These are phyloP conservation scores for Dioscorea alata DNA, from an alignment of 106 monocot species.

Conservation along the genomic window DNA sequence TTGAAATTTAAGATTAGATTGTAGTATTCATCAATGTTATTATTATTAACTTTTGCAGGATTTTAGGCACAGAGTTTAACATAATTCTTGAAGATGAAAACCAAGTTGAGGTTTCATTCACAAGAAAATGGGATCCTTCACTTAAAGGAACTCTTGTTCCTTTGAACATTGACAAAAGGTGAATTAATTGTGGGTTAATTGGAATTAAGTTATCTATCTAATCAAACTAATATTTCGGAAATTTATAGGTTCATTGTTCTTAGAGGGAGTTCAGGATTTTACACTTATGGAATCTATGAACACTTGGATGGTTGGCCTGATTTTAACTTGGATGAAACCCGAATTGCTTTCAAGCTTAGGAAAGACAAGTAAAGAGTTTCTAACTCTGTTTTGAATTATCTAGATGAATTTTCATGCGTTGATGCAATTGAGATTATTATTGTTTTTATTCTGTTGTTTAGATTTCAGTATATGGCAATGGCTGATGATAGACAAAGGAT, in stretches of 20 bases:
- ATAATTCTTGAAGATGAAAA: conserved; percentile 50
- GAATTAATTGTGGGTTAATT: neutral
- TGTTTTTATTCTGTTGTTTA: conserved; percentile 3
- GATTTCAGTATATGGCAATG: conserved; percentile 79
- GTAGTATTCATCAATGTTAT: neutral
- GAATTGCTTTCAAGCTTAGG: conserved; percentile 64
- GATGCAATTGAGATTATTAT: conserved; percentile 6
- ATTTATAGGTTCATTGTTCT: conserved; percentile 47
- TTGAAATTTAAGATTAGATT: too few species aligned
- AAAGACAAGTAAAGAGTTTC: conserved; percentile 53
- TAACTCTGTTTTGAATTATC: neutral
- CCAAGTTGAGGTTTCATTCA: conserved; percentile 74
- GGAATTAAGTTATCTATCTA: neutral
- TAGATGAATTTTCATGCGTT: neutral
- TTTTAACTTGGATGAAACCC: conserved; percentile 59
- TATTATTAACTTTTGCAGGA: conserved; percentile 20
- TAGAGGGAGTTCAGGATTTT: conserved; percentile 49
- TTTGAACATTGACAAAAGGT: conserved; percentile 82
- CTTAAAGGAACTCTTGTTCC: conserved; percentile 49
- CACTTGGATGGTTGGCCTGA: conserved; percentile 71
- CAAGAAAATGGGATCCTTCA: conserved; percentile 60
- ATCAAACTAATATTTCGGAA: neutral
- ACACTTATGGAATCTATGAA: conserved; percentile 67
- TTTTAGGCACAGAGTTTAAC: conserved; percentile 52
- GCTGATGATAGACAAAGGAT: conserved; percentile 57